phyloP scores from a whole-genome alignment of 345 rosid genomes.

The Eucalyptus curtisii region DNA sequence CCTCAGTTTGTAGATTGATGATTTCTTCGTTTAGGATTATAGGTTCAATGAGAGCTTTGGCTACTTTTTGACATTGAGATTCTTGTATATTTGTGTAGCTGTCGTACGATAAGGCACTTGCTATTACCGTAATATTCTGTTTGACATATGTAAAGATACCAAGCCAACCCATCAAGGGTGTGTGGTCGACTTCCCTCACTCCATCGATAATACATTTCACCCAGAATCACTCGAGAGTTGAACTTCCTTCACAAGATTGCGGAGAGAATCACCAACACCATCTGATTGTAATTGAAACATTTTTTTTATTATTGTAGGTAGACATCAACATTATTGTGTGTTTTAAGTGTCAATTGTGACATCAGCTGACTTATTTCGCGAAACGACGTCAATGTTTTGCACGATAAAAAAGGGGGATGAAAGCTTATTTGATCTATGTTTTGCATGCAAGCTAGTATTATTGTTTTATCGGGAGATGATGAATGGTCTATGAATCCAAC shows the following conservation, averaged over 20 bases:
- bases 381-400: background rate
- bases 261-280: background rate
- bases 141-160: background rate
- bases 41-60: background rate
- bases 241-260: background rate
- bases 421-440: background rate
- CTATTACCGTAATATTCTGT: background rate
- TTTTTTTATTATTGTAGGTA: background rate
- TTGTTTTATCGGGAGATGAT: background rate
- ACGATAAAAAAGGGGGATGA: too few relatives aligned
- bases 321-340: background rate
- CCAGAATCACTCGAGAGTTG: background rate
- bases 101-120: background rate
- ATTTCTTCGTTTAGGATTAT: background rate
- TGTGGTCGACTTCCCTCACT: background rate
- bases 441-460: background rate
- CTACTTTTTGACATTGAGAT: background rate
- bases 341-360: background rate
- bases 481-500: background rate
- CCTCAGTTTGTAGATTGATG: background rate
- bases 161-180: background rate
- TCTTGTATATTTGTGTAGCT: background rate
- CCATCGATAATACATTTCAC: background rate
- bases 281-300: background rate
- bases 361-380: background rate